Evolutionary conservation across 768 basidiomycete species (phyloP).

Genomic region (Zangia roseola): DNA sequence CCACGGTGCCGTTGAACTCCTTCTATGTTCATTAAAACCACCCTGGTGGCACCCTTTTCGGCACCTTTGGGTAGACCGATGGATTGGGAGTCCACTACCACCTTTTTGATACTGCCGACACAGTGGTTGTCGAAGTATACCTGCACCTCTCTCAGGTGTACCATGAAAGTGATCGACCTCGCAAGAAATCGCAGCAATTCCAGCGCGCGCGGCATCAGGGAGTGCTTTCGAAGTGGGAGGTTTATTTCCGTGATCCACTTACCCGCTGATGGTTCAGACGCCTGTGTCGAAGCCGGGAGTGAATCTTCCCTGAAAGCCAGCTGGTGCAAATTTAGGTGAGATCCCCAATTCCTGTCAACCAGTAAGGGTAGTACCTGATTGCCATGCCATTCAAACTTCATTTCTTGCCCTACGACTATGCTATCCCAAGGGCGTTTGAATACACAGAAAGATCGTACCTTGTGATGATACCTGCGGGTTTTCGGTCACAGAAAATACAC

Average conservation of each 20-base stretch:
- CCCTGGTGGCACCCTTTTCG: no score
- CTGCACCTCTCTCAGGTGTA: constrained; percentile 65
- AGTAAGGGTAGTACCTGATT: no score
- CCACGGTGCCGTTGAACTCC: constrained; percentile 41
- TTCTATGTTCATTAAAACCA: constrained; percentile 63
- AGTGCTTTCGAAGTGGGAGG: constrained; percentile 77
- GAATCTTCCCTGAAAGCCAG: no score
- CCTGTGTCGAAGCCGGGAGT: no score
- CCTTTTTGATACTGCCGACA: constrained; percentile 63
- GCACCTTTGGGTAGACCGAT: constrained; percentile 53
- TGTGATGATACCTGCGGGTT: constrained; percentile 71
- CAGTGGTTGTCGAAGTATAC: constrained; percentile 76
- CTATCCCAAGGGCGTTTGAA: no score
- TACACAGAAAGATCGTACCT: no score
- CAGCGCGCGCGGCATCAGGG: constrained; percentile 70
- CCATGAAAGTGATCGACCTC: constrained; percentile 92
- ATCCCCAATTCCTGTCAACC: no score
- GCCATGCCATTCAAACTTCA: no score
- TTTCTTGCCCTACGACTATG: constrained; percentile 62
- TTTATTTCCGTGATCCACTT: constrained; percentile 86
- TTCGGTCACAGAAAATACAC: constrained; percentile 76
- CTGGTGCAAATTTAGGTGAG: no score
- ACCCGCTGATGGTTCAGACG: constrained; percentile 55
- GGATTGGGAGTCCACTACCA: constrained; percentile 43
- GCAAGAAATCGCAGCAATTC: constrained; percentile 87